A percentile compares a stretch with the other conserved stretches of the same genome.
phyloP scores from a whole-genome alignment of 2,329 filamentous ascomycete genomes.

The Aspergillus sp. region DNA sequence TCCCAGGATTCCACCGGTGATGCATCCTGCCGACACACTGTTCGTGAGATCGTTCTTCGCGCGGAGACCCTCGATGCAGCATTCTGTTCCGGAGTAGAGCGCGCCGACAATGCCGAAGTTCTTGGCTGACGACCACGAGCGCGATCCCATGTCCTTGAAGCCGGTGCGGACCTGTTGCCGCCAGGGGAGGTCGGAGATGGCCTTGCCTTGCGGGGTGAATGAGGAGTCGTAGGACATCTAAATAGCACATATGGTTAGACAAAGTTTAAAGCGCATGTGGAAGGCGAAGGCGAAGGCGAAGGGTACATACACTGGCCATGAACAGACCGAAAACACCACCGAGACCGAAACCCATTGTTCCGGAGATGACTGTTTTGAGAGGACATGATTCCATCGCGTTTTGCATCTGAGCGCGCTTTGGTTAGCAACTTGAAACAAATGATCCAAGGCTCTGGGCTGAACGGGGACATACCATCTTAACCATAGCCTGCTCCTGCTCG shows the following conservation, averaged over 20 bases:
- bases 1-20: slow-evolving; percentile 86
- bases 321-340: slow-evolving; percentile 95
- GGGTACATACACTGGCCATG: slow-evolving; percentile 83
- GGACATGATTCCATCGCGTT: slow-evolving; percentile 87
- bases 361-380: slow-evolving; percentile 83
- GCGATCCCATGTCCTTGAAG: slow-evolving; percentile 90
- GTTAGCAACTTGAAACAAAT: background rate
- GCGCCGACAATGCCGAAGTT: slow-evolving; percentile 95
- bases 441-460: background rate
- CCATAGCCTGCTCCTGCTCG: slow-evolving; percentile 50
- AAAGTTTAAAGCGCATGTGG: too few relatives aligned
- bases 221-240: slow-evolving; percentile 99
- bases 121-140: slow-evolving; percentile 80
- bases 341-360: slow-evolving; percentile 90
- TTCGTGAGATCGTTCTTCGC: slow-evolving; percentile 94
- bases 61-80: slow-evolving; percentile 83
- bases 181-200: slow-evolving; percentile 68
- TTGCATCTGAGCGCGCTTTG: slow-evolving; percentile 62
- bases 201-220: slow-evolving; percentile 60
- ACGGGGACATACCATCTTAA: slow-evolving; percentile 42
- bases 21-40: slow-evolving; percentile 80
- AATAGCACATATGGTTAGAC: background rate
- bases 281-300: too few relatives aligned
- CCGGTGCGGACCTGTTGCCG: slow-evolving; percentile 80
- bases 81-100: slow-evolving; percentile 90